Percentiles rank a stretch among this genome's conserved stretches.
Evolutionary conservation across 371 early-diverging fungal genomes (phyloP).

Genomic region (Rhizopus sp.): DNA sequence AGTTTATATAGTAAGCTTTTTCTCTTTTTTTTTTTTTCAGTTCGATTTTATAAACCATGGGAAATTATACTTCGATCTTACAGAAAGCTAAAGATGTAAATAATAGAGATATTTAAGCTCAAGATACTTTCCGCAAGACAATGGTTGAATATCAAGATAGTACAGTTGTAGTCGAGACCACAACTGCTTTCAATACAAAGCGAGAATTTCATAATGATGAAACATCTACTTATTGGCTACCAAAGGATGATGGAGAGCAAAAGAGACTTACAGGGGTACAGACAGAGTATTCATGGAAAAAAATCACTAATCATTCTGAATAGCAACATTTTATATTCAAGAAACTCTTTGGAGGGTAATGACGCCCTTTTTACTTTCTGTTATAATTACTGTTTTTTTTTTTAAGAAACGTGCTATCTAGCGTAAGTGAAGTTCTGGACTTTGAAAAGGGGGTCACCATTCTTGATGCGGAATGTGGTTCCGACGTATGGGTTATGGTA

Average conservation of each 20-base stretch:
- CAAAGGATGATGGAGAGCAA: background rate
- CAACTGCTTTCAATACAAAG: too few species aligned
- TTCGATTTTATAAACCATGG: too few species aligned
- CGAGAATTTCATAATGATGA: background rate
- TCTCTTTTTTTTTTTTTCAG: background rate
- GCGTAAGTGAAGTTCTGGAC: slow-evolving; percentile 3
- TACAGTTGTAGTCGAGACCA: too few species aligned
- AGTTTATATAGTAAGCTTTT: too few species aligned
- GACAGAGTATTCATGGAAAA: background rate
- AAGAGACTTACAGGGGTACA: background rate
- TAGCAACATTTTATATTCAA: slow-evolving; percentile 25
- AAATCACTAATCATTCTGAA: background rate
- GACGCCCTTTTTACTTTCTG: background rate
- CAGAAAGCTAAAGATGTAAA: too few species aligned
- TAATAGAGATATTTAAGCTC: too few species aligned
- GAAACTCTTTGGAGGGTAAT: slow-evolving; percentile 19
- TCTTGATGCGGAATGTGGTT: slow-evolving; percentile 24
- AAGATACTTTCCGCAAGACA: too few species aligned
- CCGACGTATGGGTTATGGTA: slow-evolving; percentile 25
- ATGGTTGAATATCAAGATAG: too few species aligned
- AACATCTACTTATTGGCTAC: background rate
- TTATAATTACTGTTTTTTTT: background rate
- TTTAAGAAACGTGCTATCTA: slow-evolving; percentile 10
- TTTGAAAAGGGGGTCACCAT: slow-evolving; percentile 10
- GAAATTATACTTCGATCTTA: too few species aligned